A percentile compares a stretch with the other conserved stretches of the same genome.
Conservation (phyloP, 495 filamentous ascomycete genomes). For the Apodospora peruviana region DNA sequence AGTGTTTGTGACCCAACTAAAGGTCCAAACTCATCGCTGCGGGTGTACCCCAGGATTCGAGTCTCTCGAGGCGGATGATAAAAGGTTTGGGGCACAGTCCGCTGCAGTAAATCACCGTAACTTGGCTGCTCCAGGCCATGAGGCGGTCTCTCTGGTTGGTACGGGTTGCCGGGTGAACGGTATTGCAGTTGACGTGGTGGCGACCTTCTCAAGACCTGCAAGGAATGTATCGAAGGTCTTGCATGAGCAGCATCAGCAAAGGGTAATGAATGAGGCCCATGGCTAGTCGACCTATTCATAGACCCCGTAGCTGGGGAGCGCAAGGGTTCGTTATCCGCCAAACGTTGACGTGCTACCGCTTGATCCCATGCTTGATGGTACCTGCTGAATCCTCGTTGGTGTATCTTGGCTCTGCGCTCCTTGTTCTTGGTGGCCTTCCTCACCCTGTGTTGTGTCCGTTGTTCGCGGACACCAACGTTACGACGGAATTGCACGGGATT, state of each 20-base stretch:
- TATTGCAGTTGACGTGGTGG: not conserved
- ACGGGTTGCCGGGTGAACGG: not conserved
- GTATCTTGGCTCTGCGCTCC: constrained; percentile 10
- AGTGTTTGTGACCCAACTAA: constrained; percentile 14
- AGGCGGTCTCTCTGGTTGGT: not conserved
- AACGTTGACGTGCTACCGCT: constrained; percentile 23
- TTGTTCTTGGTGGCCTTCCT: constrained; percentile 11
- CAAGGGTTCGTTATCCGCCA: constrained; percentile 4
- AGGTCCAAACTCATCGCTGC: constrained; percentile 8
- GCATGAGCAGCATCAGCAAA: constrained; percentile 1
- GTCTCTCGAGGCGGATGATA: constrained; percentile 4
- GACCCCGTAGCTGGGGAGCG: not conserved
- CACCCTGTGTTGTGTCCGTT: constrained; percentile 7
- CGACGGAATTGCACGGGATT: not conserved
- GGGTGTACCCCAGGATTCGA: not conserved
- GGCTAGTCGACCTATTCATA: constrained; percentile 4
- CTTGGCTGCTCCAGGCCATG: not conserved
- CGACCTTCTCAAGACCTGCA: constrained; percentile 1
- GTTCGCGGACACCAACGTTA: not conserved
- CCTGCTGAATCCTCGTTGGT: constrained; percentile 26
- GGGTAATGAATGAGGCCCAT: constrained; percentile 5
- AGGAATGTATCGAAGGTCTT: not conserved
- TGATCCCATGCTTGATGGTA: constrained; percentile 34
- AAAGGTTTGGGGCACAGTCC: not conserved
- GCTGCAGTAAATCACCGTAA: constrained; percentile 2